Evolutionary conservation across 768 basidiomycete species (phyloP).

Genomic region (Pulveroboletus sp.): DNA sequence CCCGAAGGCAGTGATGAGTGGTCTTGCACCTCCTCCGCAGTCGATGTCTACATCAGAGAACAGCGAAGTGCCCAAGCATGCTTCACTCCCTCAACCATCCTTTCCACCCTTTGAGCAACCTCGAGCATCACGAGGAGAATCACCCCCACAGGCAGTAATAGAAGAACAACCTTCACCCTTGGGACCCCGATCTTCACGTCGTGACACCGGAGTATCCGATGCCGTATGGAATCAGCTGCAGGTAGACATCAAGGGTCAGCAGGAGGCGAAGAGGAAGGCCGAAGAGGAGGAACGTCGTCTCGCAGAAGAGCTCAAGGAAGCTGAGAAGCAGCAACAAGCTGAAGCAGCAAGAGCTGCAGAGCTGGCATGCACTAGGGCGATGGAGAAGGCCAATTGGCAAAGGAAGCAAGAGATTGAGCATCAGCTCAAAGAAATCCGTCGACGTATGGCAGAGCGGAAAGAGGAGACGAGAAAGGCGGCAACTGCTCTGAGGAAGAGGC

Average conservation of each 20-base stretch:
- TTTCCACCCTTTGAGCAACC: constrained; percentile 10
- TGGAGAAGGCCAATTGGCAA: constrained; percentile 16
- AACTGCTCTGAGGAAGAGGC: constrained; percentile 29
- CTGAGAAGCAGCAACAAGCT: constrained; percentile 7
- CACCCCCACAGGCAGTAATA: neutral
- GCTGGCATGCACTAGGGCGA: constrained; percentile 14
- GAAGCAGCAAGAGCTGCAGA: constrained; percentile 9
- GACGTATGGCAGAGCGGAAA: constrained; percentile 23
- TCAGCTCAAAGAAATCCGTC: constrained; percentile 25
- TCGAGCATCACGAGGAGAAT: constrained; percentile 1
- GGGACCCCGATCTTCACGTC: constrained; percentile 8
- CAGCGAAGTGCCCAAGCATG: constrained; percentile 15
- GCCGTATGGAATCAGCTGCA: constrained; percentile 50
- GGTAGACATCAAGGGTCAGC: constrained; percentile 27
- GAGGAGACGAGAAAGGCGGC: constrained; percentile 22
- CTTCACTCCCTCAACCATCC: constrained; percentile 15
- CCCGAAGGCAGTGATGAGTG: constrained; percentile 20
- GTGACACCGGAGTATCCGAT: constrained; percentile 54
- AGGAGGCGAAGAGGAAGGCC: constrained; percentile 15
- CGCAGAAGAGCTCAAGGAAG: constrained; percentile 14
- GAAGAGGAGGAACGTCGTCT: constrained; percentile 18
- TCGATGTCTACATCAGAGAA: constrained; percentile 15
- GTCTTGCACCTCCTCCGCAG: constrained; percentile 17
- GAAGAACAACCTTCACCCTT: too few species aligned
- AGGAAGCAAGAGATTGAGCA: constrained; percentile 25